Evolutionary conservation across 805 yeast genomes (phyloP), one percentile per base, ranked within the genome.

Genomic region (Sungouiella thailandica): DNA sequence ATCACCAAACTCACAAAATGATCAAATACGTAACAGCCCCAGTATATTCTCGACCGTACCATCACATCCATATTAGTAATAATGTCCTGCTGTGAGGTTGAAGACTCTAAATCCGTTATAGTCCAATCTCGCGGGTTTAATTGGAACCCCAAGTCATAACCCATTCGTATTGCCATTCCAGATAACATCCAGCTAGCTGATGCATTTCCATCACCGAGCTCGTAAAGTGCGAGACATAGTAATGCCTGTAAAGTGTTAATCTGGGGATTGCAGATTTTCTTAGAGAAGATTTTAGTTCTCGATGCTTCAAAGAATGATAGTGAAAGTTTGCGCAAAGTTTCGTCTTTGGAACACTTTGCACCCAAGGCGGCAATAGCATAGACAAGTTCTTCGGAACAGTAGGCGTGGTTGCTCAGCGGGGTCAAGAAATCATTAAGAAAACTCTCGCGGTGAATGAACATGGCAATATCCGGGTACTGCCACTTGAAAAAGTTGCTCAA

Each of bases 121-220:
- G 43, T 28, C 50, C 49, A 44, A 19, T 44, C 47, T 10, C 32
- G 26, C 5, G 50, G 50, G 19, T 44, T 40, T n/a, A 44, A 27
- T 19, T 46, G 50, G 25, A 46, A 46, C 5, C 47, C 49, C 34
- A 44, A 38, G 25, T 44, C 49, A 14, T 40, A 46, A 4, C 49
- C 50, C 50, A 46, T 44, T 4, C 50, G 37, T 16, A 44, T 37
- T 5, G 50, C 49, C 50, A 46, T 46, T 7, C 50, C 50, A 3
- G 47, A 38, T 15, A 46, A 29, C 49, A 46, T 46, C 50, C 50
- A 46, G 19, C 47, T 43, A 4, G 50, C 44, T 7, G 44, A 40
- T 4, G 46, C 43, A 28, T 46, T 42, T 3, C 50, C 47, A n/a
- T 46, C 49, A 4, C 49, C 49, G 3, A 44, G 43, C 32, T 46